Base-by-base conservation (phyloP, 2,329 filamentous ascomycete species). In the Leptographium lundbergii region DNA sequence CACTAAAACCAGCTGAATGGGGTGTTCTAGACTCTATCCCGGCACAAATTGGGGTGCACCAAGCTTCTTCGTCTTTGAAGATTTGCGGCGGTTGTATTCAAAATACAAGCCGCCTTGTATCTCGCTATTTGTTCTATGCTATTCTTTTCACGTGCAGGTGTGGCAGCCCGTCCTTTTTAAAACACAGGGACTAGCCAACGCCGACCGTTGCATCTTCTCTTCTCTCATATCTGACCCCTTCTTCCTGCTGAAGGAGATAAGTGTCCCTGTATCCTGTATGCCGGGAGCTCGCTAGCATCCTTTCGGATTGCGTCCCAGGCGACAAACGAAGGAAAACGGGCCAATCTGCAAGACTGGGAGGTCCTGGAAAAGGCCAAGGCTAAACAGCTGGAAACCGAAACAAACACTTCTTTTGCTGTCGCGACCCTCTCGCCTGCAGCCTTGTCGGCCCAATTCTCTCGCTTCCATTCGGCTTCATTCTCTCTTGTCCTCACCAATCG, bases 11-110 rank as follows among this genome's bases (percentile, higher is more conserved):
- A 48, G 54, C 54, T 48, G 54, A 47, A 48, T 29, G 39, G 36
- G 25, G 39, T 39, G 54, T 56, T 56, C 54, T 56, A 56, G 54
- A 56, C 54, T 55, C 36, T 42, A 54, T 54, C 7, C 54, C 54
- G 22, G 22, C 36, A 32, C 14, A 14, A 24, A 55, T 54, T 34
- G 29, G 54, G 34, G 54, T 45, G 36, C 22, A 24, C 36, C 54
- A 27, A 2, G 54, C 34, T 55, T 42, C 53, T 54, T 22, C n/a
- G 22, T 34, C 17, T 36, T 29, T 36, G 29, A 45, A 45, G 48
- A 51, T 51, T 54, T 32, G 51, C 29, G 17, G 25, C n/a, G 17
- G 51, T n/a, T 39, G 27, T 17, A 54, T 11, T n/a, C 53, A 53
- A 34, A 34, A 29, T 27, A 50, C 42, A 45, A 45, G 9, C 42